Evolutionary conservation across 768 basidiomycete genomes (phyloP), one percentile per base, ranked within the genome.

Genomic region (Russula vinacea): DNA sequence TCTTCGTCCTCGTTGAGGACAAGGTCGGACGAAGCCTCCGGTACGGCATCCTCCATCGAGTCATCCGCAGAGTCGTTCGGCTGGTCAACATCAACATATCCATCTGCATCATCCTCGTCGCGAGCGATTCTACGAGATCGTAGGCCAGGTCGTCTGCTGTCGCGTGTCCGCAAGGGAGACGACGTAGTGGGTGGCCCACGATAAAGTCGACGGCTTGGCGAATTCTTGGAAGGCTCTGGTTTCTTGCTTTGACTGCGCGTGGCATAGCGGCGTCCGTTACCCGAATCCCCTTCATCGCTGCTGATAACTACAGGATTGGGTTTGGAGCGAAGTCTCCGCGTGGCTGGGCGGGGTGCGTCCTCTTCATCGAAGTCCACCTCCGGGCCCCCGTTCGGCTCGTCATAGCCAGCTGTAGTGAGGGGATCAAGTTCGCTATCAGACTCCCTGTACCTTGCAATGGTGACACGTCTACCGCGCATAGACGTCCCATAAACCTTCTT

Each of bases 31-130:
- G 78, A 6, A 77, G 81, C 32, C 85, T 83, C 53, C 83, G 87
- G n/a, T 82, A 10, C 84, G 84, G 1, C 81, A 86, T 58, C 86
- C 84, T 0, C 80, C 68, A 60, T 73, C 84, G 53, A 84, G 82
- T 58, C 68, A 39, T 69, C 68, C 17, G 78, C 78, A 37, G 67
- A 68, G 45, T 61, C 65, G 17, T 47, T 54, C 29, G 56, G 37
- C 9, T 59, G 62, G 4, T 65, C 70, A 35, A 45, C 57, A n/a
- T 64, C 67, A 45, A 68, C 35, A 65, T 70, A 65, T 47, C 64
- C 68, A 22, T 71, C 70, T 13, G 65, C 70, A 57, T 71, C 70
- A 5, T 58, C 68, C 17, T 63, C 68, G 0, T 64, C 70, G 13
- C 47, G 56, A 2, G 60, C 58, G 42, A 49, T 62, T 29, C 67